Evolutionary conservation across 192 early-diverging fungal genomes (phyloP).

Genomic region (Glomus cerebriforme): DNA sequence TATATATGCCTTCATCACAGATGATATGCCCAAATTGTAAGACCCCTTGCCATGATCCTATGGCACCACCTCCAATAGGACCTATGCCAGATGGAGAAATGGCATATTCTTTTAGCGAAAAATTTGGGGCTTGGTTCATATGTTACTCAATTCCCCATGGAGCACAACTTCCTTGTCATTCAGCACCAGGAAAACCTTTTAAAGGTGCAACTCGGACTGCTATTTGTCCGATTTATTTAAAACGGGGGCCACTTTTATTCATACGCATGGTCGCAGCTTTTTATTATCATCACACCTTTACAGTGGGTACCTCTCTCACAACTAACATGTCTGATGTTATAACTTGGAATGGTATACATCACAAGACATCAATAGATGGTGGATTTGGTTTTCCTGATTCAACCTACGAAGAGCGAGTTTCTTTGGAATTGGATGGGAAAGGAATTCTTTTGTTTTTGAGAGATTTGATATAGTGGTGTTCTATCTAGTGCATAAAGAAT

Average conservation of each 20-base stretch:
- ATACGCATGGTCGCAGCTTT: constrained; percentile 39
- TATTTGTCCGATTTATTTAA: constrained; percentile 36
- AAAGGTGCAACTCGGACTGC: constrained; percentile 33
- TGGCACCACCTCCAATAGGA: constrained; percentile 29
- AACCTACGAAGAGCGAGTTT: constrained; percentile 35
- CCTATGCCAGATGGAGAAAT: constrained; percentile 42
- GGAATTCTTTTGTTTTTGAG: constrained; percentile 16
- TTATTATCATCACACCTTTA: constrained; percentile 45
- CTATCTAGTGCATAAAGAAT: no score
- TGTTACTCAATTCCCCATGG: constrained; percentile 35
- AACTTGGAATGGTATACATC: constrained; percentile 45
- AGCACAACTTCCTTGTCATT: constrained; percentile 19
- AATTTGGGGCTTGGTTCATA: constrained; percentile 39
- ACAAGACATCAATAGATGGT: constrained; percentile 37
- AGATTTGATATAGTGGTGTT: background rate
- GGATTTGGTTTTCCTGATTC: constrained; percentile 42
- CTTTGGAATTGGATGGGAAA: constrained; percentile 17
- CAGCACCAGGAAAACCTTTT: constrained; percentile 1
- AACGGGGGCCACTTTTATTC: constrained; percentile 42
- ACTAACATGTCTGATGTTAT: constrained; percentile 34
- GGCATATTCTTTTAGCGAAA: constrained; percentile 43
- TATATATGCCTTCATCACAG: constrained; percentile 18
- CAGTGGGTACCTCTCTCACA: constrained; percentile 38
- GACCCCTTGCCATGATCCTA: constrained; percentile 22
- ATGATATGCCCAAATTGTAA: constrained; percentile 26